These are phyloP conservation scores for Debaryomycetaceae sp. DNA, from an alignment of 1,139 yeast genomes.

Conservation along the genomic window DNA sequence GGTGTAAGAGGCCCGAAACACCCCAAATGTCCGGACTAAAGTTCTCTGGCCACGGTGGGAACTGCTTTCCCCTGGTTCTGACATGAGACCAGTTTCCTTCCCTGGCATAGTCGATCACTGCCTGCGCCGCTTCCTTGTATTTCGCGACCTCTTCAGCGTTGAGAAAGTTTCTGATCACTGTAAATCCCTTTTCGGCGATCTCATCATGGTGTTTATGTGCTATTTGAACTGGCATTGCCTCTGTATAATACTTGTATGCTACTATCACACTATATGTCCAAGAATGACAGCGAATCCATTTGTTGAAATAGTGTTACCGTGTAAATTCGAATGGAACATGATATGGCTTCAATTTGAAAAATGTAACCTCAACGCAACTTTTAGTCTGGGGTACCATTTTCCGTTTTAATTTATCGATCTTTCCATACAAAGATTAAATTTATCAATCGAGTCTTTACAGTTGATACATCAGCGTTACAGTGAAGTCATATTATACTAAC, in stretches of 20 bases:
- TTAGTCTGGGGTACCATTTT: not conserved
- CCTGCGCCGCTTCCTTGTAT: constrained; percentile 37
- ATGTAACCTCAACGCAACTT: not conserved
- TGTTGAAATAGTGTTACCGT: too few relatives aligned
- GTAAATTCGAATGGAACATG: not conserved
- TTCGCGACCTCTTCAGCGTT: constrained; percentile 36
- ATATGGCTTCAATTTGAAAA: not conserved
- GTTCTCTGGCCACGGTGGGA: constrained; percentile 58
- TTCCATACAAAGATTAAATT: too few relatives aligned
- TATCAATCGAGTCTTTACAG: too few relatives aligned
- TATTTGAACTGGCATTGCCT: constrained; percentile 4
- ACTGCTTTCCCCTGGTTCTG: constrained; percentile 53
- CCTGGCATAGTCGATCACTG: constrained; percentile 45
- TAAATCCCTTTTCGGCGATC: constrained; percentile 43
- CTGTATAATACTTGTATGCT: too few relatives aligned
- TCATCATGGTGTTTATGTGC: constrained; percentile 23
- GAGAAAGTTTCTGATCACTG: constrained; percentile 41
- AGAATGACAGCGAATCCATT: too few relatives aligned
- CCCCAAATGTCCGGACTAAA: constrained; percentile 60
- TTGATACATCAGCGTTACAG: too few relatives aligned
- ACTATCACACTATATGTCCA: too few relatives aligned
- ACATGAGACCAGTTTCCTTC: constrained; percentile 52
- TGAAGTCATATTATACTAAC: too few relatives aligned
- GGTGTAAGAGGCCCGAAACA: constrained; percentile 48
- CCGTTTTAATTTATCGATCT: not conserved